Conservation (phyloP, 805 yeast species). For the Priceomyces fermenticarens region DNA sequence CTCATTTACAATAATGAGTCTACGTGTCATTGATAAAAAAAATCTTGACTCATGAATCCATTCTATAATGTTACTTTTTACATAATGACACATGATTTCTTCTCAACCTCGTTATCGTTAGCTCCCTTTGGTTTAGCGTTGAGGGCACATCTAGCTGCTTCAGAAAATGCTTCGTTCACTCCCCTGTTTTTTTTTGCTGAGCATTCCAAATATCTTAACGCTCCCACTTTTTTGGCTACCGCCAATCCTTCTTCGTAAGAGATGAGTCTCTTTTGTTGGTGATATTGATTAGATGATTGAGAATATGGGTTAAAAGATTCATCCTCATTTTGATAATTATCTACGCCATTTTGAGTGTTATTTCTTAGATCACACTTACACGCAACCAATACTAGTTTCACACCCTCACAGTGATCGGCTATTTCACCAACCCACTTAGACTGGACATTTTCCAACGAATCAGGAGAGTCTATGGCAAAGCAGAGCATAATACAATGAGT, state of each 20-base stretch:
- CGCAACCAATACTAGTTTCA: slow-evolving; percentile 88
- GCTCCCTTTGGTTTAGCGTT: slow-evolving; percentile 84
- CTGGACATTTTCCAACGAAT: slow-evolving; percentile 91
- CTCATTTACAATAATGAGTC: no score
- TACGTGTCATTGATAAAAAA: neutral
- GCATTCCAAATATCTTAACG: slow-evolving; percentile 91
- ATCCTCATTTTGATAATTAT: slow-evolving; percentile 20
- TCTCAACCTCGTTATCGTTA: slow-evolving; percentile 43
- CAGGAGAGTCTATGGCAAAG: slow-evolving; percentile 90
- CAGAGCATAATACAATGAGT: slow-evolving; percentile 97
- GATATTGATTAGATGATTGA: slow-evolving; percentile 29
- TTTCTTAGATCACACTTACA: slow-evolving; percentile 89
- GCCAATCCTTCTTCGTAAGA: slow-evolving; percentile 90
- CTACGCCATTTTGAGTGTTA: slow-evolving; percentile 48
- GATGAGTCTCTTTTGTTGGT: slow-evolving; percentile 53
- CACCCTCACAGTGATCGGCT: slow-evolving; percentile 96
- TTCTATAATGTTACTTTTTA: slow-evolving; percentile 13
- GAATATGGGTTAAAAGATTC: slow-evolving; percentile 31
- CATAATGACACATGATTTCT: slow-evolving; percentile 39
- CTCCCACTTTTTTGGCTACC: slow-evolving; percentile 91
- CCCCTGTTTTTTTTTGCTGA: slow-evolving; percentile 96
- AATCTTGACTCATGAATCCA: neutral
- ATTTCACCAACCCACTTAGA: slow-evolving; percentile 97
- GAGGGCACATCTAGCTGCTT: slow-evolving; percentile 95
- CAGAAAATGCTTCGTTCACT: slow-evolving; percentile 98